Evolutionary conservation across 2,329 filamentous ascomycete genomes (phyloP).

Genomic region (Knufia petricola): DNA sequence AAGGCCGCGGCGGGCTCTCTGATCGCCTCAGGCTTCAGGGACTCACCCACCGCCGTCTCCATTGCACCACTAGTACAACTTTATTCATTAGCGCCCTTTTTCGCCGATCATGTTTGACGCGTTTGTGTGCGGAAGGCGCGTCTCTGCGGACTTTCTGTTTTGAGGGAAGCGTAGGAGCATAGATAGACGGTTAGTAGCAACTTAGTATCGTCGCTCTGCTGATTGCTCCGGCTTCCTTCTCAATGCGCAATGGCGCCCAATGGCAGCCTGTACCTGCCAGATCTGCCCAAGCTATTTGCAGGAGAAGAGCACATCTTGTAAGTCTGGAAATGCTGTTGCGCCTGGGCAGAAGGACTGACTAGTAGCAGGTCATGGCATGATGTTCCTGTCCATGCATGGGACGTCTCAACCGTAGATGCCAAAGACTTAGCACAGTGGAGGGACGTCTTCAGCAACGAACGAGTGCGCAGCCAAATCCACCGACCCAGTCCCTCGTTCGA

Average conservation of each 20-base stretch:
- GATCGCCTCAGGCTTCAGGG: neutral
- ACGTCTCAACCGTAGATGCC: neutral
- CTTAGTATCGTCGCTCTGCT: too few relatives aligned
- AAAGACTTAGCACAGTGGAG: neutral
- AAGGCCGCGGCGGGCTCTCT: neutral
- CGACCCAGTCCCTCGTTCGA: slow-evolving; percentile 57
- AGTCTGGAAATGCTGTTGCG: neutral
- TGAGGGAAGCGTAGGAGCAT: neutral
- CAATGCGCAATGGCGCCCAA: slow-evolving; percentile 6
- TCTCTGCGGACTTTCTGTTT: slow-evolving; percentile 1
- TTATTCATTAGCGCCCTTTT: neutral
- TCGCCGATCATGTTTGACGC: slow-evolving; percentile 6
- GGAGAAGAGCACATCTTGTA: slow-evolving; percentile 7
- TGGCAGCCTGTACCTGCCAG: slow-evolving; percentile 5
- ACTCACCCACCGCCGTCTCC: too few relatives aligned
- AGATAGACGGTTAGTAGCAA: neutral
- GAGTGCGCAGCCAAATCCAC: neutral
- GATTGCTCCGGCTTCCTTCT: neutral
- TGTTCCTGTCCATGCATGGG: neutral
- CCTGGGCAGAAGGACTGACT: neutral
- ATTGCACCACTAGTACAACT: too few relatives aligned
- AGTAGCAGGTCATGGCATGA: slow-evolving; percentile 5
- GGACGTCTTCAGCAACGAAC: neutral
- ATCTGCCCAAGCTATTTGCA: slow-evolving; percentile 8
- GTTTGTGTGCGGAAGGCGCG: slow-evolving; percentile 5